These are phyloP conservation scores for Penicillium sp. DNA, from an alignment of 2,329 filamentous ascomycete species.

Conservation along the genomic window DNA sequence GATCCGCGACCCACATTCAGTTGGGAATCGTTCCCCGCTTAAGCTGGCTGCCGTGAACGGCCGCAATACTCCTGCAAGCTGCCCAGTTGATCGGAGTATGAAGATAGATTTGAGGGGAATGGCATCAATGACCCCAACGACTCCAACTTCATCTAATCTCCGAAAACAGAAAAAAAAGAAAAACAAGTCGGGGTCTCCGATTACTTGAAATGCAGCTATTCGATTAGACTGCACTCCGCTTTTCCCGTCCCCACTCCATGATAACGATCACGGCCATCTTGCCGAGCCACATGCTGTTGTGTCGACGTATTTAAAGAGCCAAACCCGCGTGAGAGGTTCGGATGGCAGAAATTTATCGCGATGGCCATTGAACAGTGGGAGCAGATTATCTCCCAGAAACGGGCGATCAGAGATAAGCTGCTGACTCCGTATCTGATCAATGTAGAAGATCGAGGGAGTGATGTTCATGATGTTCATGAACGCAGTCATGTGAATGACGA, in stretches of 20 bases:
- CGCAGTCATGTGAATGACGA: constrained; percentile 25
- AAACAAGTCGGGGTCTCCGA: neutral
- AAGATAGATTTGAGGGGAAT: neutral
- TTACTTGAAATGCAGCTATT: neutral
- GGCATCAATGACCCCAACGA: neutral
- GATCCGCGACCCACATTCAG: constrained; percentile 14
- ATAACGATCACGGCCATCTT: constrained; percentile 6
- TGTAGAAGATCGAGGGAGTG: constrained; percentile 25
- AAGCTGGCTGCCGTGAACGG: neutral
- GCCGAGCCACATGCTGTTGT: neutral
- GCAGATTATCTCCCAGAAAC: constrained; percentile 31
- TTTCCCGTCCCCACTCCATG: constrained; percentile 5
- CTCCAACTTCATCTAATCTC: neutral
- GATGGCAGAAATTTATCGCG: constrained; percentile 9
- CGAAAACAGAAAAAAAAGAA: neutral
- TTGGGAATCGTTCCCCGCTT: constrained; percentile 5
- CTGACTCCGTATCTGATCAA: constrained; percentile 30
- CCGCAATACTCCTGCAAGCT: neutral
- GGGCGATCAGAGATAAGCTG: constrained; percentile 23
- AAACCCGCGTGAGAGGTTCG: neutral
- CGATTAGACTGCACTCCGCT: neutral
- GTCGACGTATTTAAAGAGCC: neutral
- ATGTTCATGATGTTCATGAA: constrained; percentile 22
- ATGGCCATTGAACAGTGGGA: constrained; percentile 28
- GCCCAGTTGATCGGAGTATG: neutral